Conservation (phyloP, 2,329 filamentous ascomycete genomes). For the Aspergillus novoparasiticus region DNA sequence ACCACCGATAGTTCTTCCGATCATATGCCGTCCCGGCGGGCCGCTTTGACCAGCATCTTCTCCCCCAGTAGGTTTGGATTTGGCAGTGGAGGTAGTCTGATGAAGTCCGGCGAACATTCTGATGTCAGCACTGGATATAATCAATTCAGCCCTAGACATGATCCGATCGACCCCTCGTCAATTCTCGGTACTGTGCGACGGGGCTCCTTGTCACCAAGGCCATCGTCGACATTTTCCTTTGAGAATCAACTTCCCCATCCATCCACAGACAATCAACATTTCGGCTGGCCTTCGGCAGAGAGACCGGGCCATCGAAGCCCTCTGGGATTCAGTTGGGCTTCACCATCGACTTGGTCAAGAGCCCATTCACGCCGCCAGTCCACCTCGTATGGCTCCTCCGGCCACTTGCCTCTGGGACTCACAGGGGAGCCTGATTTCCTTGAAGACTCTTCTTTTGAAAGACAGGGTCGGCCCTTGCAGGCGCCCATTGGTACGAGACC, state of each 20-base stretch:
- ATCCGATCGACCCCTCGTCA: constrained; percentile 49
- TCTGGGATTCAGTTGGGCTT: constrained; percentile 57
- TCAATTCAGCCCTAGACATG: constrained; percentile 50
- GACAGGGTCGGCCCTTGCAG: constrained; percentile 56
- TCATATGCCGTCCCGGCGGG: constrained; percentile 41
- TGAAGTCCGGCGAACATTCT: constrained; percentile 35
- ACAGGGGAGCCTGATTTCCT: constrained; percentile 53
- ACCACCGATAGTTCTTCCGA: constrained; percentile 47
- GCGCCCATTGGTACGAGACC: constrained; percentile 80
- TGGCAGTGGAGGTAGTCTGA: constrained; percentile 30
- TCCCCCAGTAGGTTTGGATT: constrained; percentile 43
- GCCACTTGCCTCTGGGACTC: constrained; percentile 59
- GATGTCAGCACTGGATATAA: constrained; percentile 46
- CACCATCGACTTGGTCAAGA: constrained; percentile 67
- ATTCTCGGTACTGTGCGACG: constrained; percentile 46
- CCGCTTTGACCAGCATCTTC: constrained; percentile 48
- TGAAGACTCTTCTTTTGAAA: constrained; percentile 50
- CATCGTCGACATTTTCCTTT: constrained; percentile 58
- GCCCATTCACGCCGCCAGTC: constrained; percentile 80
- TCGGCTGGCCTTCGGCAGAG: constrained; percentile 64
- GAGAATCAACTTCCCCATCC: constrained; percentile 68
- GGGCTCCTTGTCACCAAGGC: constrained; percentile 49
- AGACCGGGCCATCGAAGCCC: constrained; percentile 59
- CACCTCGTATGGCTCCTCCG: constrained; percentile 73
- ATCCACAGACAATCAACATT: constrained; percentile 75